Evolutionary conservation across 306 rosid species (phyloP).

Genomic region (Malus domestica): DNA sequence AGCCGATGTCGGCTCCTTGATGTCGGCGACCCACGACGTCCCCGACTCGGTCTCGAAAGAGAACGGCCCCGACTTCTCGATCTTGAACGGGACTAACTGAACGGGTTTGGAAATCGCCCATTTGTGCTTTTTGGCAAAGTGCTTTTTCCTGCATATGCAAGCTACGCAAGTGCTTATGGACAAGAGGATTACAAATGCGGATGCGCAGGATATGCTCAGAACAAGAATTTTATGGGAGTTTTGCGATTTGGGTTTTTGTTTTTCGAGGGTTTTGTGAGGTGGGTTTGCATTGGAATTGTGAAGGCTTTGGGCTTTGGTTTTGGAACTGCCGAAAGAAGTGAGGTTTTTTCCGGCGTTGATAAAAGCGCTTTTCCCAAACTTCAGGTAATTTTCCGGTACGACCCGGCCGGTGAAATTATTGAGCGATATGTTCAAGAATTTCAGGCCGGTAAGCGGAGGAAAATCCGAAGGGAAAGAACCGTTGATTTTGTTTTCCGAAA

Average conservation of each 20-base stretch:
- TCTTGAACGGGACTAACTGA: slow-evolving; percentile 33
- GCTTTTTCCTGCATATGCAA: slow-evolving; percentile 35
- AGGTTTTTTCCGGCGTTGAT: slow-evolving; percentile 41
- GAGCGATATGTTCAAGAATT: slow-evolving; percentile 56
- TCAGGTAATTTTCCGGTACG: slow-evolving; percentile 11
- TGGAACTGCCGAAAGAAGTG: slow-evolving; percentile 19
- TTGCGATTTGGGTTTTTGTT: slow-evolving; percentile 18
- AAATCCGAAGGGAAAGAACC: slow-evolving; percentile 83
- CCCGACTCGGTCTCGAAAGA: slow-evolving; percentile 88
- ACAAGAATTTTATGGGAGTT: slow-evolving; percentile 18
- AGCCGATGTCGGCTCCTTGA: slow-evolving; percentile 75
- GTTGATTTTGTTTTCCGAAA: slow-evolving; percentile 54
- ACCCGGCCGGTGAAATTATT: slow-evolving; percentile 45
- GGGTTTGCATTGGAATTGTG: neutral
- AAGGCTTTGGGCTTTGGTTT: slow-evolving; percentile 20
- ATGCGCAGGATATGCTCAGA: slow-evolving; percentile 23
- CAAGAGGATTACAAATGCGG: slow-evolving; percentile 21
- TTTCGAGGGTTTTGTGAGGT: neutral
- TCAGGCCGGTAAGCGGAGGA: slow-evolving; percentile 44
- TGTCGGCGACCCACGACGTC: slow-evolving; percentile 80
- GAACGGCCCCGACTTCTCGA: slow-evolving; percentile 90
- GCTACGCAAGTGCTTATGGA: slow-evolving; percentile 8
- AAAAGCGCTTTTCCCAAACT: slow-evolving; percentile 58
- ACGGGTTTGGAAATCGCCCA: slow-evolving; percentile 94
- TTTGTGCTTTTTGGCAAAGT: slow-evolving; percentile 39